Evolutionary conservation across 2,329 filamentous ascomycete genomes (phyloP), one percentile per base, ranked within the genome.

Genomic region (Thermothelomyces thermophilus): DNA sequence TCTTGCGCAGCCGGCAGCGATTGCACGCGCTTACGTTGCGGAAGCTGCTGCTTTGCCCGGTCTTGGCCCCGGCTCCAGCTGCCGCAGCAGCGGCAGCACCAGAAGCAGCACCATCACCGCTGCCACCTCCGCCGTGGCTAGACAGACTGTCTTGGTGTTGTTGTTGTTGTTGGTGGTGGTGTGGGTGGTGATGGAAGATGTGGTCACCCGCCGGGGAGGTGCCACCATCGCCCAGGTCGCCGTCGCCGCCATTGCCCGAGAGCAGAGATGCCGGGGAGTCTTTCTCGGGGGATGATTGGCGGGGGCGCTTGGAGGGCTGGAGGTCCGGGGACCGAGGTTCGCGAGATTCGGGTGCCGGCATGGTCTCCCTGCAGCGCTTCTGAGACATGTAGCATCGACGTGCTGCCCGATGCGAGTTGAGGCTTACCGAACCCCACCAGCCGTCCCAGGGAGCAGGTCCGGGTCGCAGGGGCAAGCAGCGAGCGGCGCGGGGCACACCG

Each of bases 1-100:
- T 97, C 74, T 97, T 97, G 62, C 91, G 81, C 66, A 94, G 72
- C 40, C 91, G 81, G 68, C 91, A 97, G 35, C 90, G 82, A 71
- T 96, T 95, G 70, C 91, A 97, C 50, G 91, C 91, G 66, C 87
- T 94, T 57, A 97, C 91, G 66, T 90, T 91, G 60, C 87, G 83
- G 63, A 91, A 91, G 58, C 75, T 83, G 66, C 75, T 82, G 65
- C 78, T 80, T 65, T 82, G 77, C 9, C 75, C 75, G 13, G 71
- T 66, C 60, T 78, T 80, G 34, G 62, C 63, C 30, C 33, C 33
- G 7, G 33, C 33, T 6, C 7, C 33, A 5, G 33, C 13, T 6
- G 13, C 33, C 7, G 8, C 33, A 35, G 8, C 13, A 16, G 56
- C 54, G n/a, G 57, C 57, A 14, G 58, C 60, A 46, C 53, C 54